Evolutionary conservation across 495 filamentous ascomycete species (phyloP).

Genomic region (Neurospora sp.): DNA sequence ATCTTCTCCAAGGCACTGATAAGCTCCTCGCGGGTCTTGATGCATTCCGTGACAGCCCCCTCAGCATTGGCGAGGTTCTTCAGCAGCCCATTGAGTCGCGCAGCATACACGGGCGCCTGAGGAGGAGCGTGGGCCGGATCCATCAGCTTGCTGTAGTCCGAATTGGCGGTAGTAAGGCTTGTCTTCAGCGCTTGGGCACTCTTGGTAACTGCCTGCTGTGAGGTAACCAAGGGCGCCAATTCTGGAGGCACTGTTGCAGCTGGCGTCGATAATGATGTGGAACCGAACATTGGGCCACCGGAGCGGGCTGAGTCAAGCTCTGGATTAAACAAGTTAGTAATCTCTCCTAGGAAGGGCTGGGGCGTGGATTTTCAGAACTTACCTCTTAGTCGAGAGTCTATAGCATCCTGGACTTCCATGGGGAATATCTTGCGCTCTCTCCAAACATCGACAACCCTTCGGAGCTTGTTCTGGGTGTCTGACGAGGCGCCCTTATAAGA

Average conservation of each 20-base stretch:
- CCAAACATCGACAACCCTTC: constrained; percentile 91
- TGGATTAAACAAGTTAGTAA: constrained; percentile 21
- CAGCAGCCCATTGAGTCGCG: constrained; percentile 74
- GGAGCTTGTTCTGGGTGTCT: constrained; percentile 79
- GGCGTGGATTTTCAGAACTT: constrained; percentile 5
- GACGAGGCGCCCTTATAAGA: constrained; percentile 79
- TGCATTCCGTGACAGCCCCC: constrained; percentile 76
- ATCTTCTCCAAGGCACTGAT: constrained; percentile 76
- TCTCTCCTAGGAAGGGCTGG: neutral
- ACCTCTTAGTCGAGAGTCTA: constrained; percentile 75
- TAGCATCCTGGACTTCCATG: constrained; percentile 56
- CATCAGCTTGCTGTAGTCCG: constrained; percentile 72
- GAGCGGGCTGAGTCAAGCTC: constrained; percentile 73
- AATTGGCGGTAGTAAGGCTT: constrained; percentile 54
- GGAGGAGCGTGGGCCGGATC: constrained; percentile 56
- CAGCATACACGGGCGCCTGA: constrained; percentile 80
- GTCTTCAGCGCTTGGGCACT: constrained; percentile 50
- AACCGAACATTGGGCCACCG: constrained; percentile 60
- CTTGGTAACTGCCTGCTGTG: constrained; percentile 65
- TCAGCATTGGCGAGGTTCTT: constrained; percentile 87
- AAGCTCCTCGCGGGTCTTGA: constrained; percentile 72
- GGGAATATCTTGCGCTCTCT: constrained; percentile 81
- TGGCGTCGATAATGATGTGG: constrained; percentile 10
- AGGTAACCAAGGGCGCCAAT: constrained; percentile 58
- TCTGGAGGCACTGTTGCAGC: constrained; percentile 57